Conservation (phyloP, 495 filamentous ascomycete genomes). For the Podospora bellae-mahoneyi region DNA sequence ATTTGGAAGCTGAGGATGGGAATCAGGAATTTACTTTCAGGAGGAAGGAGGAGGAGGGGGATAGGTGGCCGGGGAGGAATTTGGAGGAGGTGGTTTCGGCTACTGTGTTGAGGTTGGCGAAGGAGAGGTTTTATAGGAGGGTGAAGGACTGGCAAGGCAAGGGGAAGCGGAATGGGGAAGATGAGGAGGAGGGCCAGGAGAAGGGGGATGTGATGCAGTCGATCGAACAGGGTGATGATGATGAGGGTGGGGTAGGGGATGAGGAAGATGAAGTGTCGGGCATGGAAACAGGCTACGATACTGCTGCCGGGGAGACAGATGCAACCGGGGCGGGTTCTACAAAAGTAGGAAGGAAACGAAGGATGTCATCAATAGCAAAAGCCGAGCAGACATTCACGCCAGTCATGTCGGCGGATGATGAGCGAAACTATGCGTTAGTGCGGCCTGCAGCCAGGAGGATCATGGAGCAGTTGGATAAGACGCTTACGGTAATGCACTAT, state of each 20-base stretch:
- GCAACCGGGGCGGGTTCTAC: background rate
- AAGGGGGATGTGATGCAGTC: slow-evolving; percentile 35
- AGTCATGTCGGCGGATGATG: slow-evolving; percentile 49
- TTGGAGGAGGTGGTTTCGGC: slow-evolving; percentile 62
- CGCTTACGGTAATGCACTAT: slow-evolving; percentile 65
- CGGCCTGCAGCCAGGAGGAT: slow-evolving; percentile 63
- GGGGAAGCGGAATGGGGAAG: background rate
- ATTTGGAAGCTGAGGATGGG: background rate
- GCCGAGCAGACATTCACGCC: slow-evolving; percentile 24
- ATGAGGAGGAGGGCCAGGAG: background rate
- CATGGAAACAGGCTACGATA: background rate
- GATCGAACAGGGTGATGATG: slow-evolving; percentile 10
- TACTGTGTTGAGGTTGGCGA: slow-evolving; percentile 41
- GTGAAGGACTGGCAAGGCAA: background rate
- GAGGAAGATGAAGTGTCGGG: background rate
- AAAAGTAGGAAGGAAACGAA: background rate
- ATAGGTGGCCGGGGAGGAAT: slow-evolving; percentile 47
- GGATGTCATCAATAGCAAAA: slow-evolving; percentile 10
- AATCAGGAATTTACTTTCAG: background rate
- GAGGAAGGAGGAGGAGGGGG: background rate
- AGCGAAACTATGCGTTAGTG: slow-evolving; percentile 55
- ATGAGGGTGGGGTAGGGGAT: slow-evolving; percentile 13
- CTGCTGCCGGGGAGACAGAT: background rate
- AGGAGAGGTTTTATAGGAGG: background rate
- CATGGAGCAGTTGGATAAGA: slow-evolving; percentile 59